phyloP scores from a whole-genome alignment of 2,329 filamentous ascomycete species.

The Pestalotiopsis sp. region DNA sequence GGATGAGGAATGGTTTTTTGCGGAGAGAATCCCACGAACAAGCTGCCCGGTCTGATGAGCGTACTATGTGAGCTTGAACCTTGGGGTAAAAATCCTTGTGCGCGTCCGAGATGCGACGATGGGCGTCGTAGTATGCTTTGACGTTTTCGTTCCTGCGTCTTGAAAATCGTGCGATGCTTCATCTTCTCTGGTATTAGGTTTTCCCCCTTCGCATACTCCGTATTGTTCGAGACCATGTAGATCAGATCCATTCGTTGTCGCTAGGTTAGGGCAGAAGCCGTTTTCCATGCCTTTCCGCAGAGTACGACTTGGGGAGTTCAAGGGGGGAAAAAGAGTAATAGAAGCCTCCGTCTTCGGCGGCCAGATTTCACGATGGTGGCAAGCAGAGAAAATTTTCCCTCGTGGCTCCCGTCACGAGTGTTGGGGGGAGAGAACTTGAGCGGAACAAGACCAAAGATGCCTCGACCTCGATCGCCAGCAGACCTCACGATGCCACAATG shows the following conservation, averaged over 20 bases:
- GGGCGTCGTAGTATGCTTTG: not conserved
- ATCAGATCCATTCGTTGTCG: too few relatives aligned
- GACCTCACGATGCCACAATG: constrained; percentile 11
- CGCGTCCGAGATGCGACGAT: not conserved
- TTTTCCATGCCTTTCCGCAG: too few relatives aligned
- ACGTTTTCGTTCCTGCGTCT: not conserved
- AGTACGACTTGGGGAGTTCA: too few relatives aligned
- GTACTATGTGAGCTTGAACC: not conserved
- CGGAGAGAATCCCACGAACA: not conserved
- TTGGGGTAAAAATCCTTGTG: not conserved
- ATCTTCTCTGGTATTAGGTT: not conserved
- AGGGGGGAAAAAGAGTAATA: too few relatives aligned
- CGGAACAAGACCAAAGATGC: not conserved
- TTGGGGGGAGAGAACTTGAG: not conserved
- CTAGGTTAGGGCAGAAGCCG: too few relatives aligned
- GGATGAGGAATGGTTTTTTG: not conserved
- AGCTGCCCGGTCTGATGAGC: not conserved
- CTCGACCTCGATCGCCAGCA: constrained; percentile 5
- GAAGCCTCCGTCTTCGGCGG: too few relatives aligned
- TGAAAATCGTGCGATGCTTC: not conserved
- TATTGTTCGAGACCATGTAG: not conserved
- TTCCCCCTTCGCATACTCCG: not conserved
- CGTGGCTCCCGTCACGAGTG: not conserved
- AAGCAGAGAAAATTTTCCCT: not conserved
- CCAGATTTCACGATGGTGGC: too few relatives aligned